Base-by-base conservation (phyloP, 768 basidiomycete species). In the Boletus eberwhitei region DNA sequence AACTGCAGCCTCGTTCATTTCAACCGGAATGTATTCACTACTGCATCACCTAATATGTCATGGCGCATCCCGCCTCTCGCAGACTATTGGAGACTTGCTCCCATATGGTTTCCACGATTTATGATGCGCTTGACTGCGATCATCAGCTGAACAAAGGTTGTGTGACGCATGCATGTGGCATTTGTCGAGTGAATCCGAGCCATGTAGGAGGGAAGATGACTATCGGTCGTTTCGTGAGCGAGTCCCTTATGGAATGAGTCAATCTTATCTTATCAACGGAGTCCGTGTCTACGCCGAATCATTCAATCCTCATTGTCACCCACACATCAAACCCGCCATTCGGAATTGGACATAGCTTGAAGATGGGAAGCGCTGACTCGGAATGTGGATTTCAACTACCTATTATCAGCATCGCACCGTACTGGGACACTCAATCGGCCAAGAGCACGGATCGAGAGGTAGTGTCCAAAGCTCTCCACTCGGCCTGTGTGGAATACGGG, bases 401-500 rank as follows among this genome's bases (percentile, higher is more conserved):
- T 2, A 79, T 92, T 43, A 89, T 93, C 65, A 77, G 80, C 63
- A 84, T 93, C 44, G 72, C 81, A 3, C 86, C 91, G 0, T 89
- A 84, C 63, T 71, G 88, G 38, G 66, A 71, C 39, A 56, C 66
- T 13, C 70, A 72, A 47, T 67, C 70, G 5, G 35, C 54, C 26
- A 51, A 63, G 34, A 66, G 70, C 36, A 46, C 59, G 4, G 71
- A 73, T 31, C 75, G 77, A 22, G 77, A 81, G 41, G 74, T 77
- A 2, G 71, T 73, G 1, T 77, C 81, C 24, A 76, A 77, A 12
- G 81, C 83, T 0, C 71, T 95, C 17, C 92, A 93, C 62, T 65
- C 72, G 0, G 90, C 91, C 8, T 91, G 90, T 62, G 64, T 88
- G 21, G 75, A 88, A 50, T 90, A 83, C 52, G 93, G 93, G 0